phyloP scores from a whole-genome alignment of 306 rosid species.

The Glycine latifolia region DNA sequence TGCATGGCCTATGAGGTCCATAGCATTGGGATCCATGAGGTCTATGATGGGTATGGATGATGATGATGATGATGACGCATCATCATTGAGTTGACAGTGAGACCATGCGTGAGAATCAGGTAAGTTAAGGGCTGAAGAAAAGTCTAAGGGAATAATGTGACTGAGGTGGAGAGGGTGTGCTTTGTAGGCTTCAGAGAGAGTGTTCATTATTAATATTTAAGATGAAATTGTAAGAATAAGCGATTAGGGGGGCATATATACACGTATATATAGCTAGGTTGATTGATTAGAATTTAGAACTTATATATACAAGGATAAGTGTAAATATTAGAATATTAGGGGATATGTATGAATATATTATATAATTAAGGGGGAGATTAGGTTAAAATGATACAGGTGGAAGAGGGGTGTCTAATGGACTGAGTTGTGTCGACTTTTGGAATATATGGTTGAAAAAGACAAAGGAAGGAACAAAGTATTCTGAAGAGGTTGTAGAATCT shows the following conservation, averaged over 20 bases:
- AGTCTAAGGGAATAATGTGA: slow-evolving; percentile 69
- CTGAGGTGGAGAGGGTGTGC: slow-evolving; percentile 50
- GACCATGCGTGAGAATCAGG: slow-evolving; percentile 78
- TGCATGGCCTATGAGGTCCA: slow-evolving; percentile 51
- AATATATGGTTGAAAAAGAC: slow-evolving; percentile 52
- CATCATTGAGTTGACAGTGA: neutral
- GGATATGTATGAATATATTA: neutral
- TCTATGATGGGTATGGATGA: slow-evolving; percentile 56
- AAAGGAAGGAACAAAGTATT: slow-evolving; percentile 48
- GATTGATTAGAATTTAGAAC: no score
- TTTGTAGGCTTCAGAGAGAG: slow-evolving; percentile 59
- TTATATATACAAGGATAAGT: no score
- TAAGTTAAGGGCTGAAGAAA: slow-evolving; percentile 42
- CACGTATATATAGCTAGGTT: no score
- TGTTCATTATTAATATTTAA: slow-evolving; percentile 42
- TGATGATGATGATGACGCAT: neutral
- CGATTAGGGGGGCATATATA: no score
- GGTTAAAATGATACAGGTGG: slow-evolving; percentile 46
- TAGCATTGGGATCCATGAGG: slow-evolving; percentile 59
- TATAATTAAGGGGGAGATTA: slow-evolving; percentile 9
- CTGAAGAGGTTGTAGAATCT: slow-evolving; percentile 44
- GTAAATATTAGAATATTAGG: no score
- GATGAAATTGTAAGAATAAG: no score
- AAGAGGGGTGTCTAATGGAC: slow-evolving; percentile 64
- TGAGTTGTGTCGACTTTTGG: slow-evolving; percentile 46